A percentile compares a stretch with the other conserved stretches of the same genome.
Evolutionary conservation across 2,329 filamentous ascomycete species (phyloP).

Genomic region (Apiospora malaysiana): DNA sequence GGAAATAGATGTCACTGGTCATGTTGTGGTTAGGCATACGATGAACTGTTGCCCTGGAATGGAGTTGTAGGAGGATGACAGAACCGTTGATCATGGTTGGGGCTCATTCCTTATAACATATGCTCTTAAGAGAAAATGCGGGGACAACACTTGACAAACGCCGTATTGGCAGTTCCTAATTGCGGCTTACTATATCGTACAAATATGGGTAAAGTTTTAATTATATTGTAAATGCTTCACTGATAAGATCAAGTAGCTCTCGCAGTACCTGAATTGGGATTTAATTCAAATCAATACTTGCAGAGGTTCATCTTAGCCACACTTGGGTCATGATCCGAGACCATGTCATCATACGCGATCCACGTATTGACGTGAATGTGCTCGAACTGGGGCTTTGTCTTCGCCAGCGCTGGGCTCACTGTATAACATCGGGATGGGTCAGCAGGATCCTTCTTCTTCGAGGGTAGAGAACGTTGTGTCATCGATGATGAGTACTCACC

Average conservation of each 20-base stretch:
- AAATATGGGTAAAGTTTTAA: background rate
- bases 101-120: background rate
- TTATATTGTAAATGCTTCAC: background rate
- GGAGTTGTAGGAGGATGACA: background rate
- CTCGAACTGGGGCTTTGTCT: conserved; percentile 56
- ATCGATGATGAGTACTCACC: background rate
- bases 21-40: background rate
- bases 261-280: background rate
- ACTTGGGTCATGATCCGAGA: conserved; percentile 73
- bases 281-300: conserved; percentile 22
- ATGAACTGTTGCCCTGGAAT: background rate
- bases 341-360: conserved; percentile 60
- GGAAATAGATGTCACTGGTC: background rate
- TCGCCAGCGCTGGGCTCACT: conserved; percentile 59
- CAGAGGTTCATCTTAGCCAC: conserved; percentile 68
- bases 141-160: background rate
- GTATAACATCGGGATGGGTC: background rate
- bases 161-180: background rate
- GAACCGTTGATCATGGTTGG: background rate
- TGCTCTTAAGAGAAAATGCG: background rate
- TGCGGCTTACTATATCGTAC: too few species aligned
- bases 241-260: too few species aligned
- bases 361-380: conserved; percentile 77
- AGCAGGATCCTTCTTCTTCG: background rate
- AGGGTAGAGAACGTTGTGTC: too few species aligned